Conservation (phyloP, 1,139 yeast genomes). For the Pichia sp. region DNA sequence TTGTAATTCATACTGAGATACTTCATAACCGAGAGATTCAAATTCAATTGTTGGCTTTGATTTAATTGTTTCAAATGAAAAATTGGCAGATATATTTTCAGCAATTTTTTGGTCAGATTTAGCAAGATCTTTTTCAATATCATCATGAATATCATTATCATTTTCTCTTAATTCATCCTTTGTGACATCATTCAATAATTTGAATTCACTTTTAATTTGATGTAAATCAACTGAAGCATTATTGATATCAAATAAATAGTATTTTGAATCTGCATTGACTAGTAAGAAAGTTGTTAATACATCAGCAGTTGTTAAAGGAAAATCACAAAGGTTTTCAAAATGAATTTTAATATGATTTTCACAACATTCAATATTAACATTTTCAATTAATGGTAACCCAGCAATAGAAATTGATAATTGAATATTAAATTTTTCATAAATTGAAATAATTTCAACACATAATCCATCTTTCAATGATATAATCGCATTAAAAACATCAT, state of each 20-base stretch:
- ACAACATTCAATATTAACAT: background rate
- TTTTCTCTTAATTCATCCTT: background rate
- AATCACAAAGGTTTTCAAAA: background rate
- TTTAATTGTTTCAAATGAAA: no score
- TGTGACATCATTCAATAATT: background rate
- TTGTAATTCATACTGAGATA: slow-evolving; percentile 4
- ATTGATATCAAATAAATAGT: slow-evolving; percentile 1
- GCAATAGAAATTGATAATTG: background rate
- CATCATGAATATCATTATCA: background rate
- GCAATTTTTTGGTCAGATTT: no score
- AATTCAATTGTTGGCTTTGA: no score
- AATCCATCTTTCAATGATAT: background rate
- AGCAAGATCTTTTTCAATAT: no score
- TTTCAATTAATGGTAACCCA: background rate
- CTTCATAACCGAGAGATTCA: slow-evolving; percentile 3
- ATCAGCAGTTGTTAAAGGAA: background rate
- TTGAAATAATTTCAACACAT: background rate
- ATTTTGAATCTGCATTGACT: background rate
- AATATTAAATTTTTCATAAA: background rate
- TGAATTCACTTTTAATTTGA: background rate
- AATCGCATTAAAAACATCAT: background rate
- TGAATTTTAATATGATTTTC: background rate
- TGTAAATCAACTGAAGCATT: no score
- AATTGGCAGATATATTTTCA: no score
- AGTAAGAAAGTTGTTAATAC: background rate